Evolutionary conservation across 257 asterid genomes (phyloP).

Genomic region (Linaria vulgaris): DNA sequence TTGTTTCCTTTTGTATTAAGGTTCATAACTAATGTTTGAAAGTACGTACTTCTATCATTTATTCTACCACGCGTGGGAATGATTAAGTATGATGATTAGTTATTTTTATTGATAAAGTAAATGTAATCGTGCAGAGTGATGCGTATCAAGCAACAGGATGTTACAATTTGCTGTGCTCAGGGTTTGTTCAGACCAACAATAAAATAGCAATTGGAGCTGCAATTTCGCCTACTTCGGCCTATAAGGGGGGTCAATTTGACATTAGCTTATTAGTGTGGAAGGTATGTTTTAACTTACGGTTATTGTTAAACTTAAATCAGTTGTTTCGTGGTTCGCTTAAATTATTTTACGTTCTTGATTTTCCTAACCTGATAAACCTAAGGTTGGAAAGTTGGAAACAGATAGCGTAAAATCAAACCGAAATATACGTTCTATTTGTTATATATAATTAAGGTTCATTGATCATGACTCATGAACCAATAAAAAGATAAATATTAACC

Average conservation of each 20-base stretch:
- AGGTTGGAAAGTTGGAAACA: too few relatives aligned
- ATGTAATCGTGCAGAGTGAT: constrained; percentile 59
- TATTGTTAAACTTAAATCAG: background rate
- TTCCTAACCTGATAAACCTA: too few relatives aligned
- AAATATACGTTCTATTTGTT: too few relatives aligned
- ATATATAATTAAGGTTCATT: too few relatives aligned
- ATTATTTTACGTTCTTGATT: background rate
- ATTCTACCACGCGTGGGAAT: constrained; percentile 26
- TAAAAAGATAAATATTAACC: too few relatives aligned
- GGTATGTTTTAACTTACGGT: constrained; percentile 40
- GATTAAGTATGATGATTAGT: constrained; percentile 17
- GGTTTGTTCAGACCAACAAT: constrained; percentile 83
- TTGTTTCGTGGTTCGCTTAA: background rate
- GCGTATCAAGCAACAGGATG: constrained; percentile 94
- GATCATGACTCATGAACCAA: too few relatives aligned
- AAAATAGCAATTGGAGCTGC: constrained; percentile 90
- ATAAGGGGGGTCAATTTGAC: constrained; percentile 78
- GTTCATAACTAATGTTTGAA: background rate
- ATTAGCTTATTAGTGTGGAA: constrained; percentile 84
- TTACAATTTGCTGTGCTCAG: constrained; percentile 88
- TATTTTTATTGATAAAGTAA: constrained; percentile 17
- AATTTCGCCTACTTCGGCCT: constrained; percentile 82
- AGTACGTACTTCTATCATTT: constrained; percentile 21
- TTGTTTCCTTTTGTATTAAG: background rate
- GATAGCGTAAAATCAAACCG: too few relatives aligned